Percentiles rank a stretch among this genome's conserved stretches.
Evolutionary conservation across 2,329 filamentous ascomycete species (phyloP).

Genomic region (Cordyceps cateniannulata): DNA sequence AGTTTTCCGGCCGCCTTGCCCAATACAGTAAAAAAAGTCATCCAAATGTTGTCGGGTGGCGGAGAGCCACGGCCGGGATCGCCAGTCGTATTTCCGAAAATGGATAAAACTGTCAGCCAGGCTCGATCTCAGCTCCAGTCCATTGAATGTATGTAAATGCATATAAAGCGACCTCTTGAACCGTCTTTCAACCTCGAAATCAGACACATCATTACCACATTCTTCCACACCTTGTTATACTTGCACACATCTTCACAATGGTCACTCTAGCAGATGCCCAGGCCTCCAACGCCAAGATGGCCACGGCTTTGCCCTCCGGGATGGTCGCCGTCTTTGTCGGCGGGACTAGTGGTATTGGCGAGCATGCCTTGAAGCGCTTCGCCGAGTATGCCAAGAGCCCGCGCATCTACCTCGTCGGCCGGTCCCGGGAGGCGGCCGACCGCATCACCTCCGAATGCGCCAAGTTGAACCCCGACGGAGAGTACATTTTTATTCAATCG

Average conservation of each 20-base stretch:
- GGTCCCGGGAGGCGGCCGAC: conserved; percentile 33
- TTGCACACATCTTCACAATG: conserved; percentile 20
- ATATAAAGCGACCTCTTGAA: not conserved
- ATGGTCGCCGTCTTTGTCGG: conserved; percentile 45
- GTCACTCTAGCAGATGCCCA: conserved; percentile 25
- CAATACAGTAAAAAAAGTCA: not conserved
- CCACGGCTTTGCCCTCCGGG: conserved; percentile 26
- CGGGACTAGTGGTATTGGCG: conserved; percentile 44
- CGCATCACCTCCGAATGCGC: conserved; percentile 36
- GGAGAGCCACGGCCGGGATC: not conserved
- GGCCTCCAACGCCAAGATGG: conserved; percentile 28
- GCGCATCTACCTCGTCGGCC: conserved; percentile 41
- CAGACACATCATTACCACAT: too few species aligned
- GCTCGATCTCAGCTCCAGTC: not conserved
- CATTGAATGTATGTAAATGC: not conserved
- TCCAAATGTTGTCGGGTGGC: not conserved
- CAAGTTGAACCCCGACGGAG: conserved; percentile 35
- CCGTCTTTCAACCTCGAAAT: not conserved
- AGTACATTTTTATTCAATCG: conserved; percentile 38
- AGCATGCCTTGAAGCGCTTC: conserved; percentile 38
- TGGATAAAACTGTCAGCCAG: not conserved
- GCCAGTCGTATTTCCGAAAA: not conserved
- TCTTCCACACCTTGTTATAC: not conserved
- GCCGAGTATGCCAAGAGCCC: conserved; percentile 33
- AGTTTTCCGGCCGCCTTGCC: too few species aligned